Percentiles rank a stretch among this genome's conserved stretches.
Evolutionary conservation across 2,329 filamentous ascomycete genomes (phyloP).

Genomic region (Pseudocercospora fuligena): DNA sequence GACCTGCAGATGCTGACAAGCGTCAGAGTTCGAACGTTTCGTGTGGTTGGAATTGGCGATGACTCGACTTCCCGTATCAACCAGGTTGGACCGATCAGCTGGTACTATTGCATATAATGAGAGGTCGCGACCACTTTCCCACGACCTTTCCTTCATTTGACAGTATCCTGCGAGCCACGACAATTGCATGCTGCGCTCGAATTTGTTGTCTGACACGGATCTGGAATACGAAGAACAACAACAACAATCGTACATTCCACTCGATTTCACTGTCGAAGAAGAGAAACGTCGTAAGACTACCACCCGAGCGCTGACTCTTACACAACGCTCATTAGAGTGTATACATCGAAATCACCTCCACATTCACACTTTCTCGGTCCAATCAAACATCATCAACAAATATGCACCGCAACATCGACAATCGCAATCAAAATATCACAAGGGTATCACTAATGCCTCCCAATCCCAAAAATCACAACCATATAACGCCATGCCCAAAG

Average conservation of each 20-base stretch:
- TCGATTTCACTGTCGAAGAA: background rate
- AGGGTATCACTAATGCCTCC: constrained; percentile 38
- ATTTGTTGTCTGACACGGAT: background rate
- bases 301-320: background rate
- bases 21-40: background rate
- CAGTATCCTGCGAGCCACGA: no score
- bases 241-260: background rate
- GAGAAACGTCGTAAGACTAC: background rate
- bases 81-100: background rate
- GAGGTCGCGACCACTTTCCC: no score
- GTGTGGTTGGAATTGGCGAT: background rate
- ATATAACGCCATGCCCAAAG: background rate
- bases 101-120: constrained; percentile 1
- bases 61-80: no score
- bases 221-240: background rate
- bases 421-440: constrained; percentile 13
- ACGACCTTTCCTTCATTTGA: no score
- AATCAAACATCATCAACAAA: constrained; percentile 8
- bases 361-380: background rate
- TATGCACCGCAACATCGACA: constrained; percentile 8
- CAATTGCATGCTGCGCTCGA: no score
- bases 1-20: background rate
- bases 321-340: background rate
- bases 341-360: background rate
- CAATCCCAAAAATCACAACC: constrained; percentile 15